Evolutionary conservation across 169 alveolate species (phyloP), one percentile per base, ranked within the genome.

Genomic region (Theileria annulata): DNA sequence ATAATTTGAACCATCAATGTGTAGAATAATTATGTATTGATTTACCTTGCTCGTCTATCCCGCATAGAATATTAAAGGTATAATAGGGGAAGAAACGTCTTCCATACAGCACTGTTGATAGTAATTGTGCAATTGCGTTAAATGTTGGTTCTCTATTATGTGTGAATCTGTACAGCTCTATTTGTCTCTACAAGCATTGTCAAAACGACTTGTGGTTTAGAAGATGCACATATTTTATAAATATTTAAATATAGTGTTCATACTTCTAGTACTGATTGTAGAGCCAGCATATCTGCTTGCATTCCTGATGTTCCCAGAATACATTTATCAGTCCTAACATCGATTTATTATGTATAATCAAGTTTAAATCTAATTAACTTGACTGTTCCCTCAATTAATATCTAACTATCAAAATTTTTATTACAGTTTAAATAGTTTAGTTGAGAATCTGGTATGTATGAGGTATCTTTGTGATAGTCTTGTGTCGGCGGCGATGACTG

Each of bases 11-110:
- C 31, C 15, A 0, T 37, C 6, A 66, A 27, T 33, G 15, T 17
- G 17, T 17, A 63, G n/a, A 28, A 21, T 71, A 23, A 10, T 4
- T 15, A 15, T 54, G 35, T 27, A 56, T 5, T 1, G 25, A 27
- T 71, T 54, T 47, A 27, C 97, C 97, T 30, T 93, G 84, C 62
- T 87, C 89, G 78, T 91, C 94, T 47, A 95, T 72, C 42, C 98
- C 98, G 62, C 96, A 87, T 64, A 96, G 90, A 28, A 95, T 71
- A 75, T 95, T 95, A 86, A 96, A 96, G 35, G 98, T 89, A 77
- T 96, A 96, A 87, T 93, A 96, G 21, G 98, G 98, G 92, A 96
- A 95, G 92, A 96, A 96, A 79, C 99, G 87, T 79, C 95, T 84
- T 58, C 95, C 91, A 87, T 96, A 96, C 59, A 96, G 93, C 35